Percentiles rank a stretch among this genome's conserved stretches.
These are phyloP conservation scores for Pisolithus tinctorius DNA, from an alignment of 768 basidiomycete species.

Conservation along the genomic window DNA sequence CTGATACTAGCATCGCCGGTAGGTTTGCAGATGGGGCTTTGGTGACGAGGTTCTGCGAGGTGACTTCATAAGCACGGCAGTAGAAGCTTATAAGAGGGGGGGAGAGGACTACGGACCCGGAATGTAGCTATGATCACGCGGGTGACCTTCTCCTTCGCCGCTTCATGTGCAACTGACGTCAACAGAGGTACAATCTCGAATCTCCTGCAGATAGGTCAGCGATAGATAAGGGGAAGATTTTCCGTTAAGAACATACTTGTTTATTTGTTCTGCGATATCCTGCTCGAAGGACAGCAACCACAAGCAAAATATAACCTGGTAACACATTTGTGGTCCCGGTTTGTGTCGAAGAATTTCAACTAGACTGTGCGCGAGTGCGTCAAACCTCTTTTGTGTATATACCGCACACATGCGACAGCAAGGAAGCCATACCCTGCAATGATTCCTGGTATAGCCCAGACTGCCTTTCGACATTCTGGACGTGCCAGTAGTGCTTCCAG, in stretches of 20 bases:
- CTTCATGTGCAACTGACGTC: conserved; percentile 75
- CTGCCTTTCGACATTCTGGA: conserved; percentile 70
- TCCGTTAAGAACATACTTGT: conserved; percentile 51
- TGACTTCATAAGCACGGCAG: conserved; percentile 1
- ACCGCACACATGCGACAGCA: not conserved
- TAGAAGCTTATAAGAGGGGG: not conserved
- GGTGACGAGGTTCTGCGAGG: conserved; percentile 71
- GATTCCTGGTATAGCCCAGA: conserved; percentile 71
- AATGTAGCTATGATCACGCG: conserved; percentile 91
- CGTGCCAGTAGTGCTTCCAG: conserved; percentile 79
- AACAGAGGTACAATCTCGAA: conserved; percentile 86
- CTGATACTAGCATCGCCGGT: conserved; percentile 85
- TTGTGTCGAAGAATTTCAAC: conserved; percentile 77
- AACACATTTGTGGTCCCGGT: conserved; percentile 89
- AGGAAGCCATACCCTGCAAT: conserved; percentile 49
- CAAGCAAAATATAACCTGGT: conserved; percentile 87
- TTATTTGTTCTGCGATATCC: conserved; percentile 76
- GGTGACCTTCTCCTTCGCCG: conserved; percentile 96
- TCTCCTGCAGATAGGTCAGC: conserved; percentile 45
- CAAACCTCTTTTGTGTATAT: not conserved
- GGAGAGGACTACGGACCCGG: conserved; percentile 41
- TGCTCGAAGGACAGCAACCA: conserved; percentile 94
- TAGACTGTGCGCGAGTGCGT: conserved; percentile 40
- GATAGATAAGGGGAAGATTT: not conserved
- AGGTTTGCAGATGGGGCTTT: conserved; percentile 87